phyloP scores from a whole-genome alignment of 805 yeast species.

The Candida ipomoeae region DNA sequence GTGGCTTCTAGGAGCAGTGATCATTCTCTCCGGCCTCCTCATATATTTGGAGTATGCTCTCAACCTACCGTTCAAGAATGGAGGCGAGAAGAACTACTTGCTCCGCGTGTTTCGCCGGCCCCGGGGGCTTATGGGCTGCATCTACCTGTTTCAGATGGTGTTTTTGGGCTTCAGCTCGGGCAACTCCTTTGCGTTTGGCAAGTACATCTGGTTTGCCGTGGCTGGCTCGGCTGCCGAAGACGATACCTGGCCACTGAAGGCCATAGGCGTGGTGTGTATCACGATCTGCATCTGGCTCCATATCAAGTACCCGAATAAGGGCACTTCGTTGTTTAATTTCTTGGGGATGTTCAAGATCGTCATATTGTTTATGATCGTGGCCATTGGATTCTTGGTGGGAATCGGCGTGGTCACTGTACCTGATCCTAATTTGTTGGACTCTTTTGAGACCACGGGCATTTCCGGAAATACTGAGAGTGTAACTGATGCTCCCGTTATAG shows the following conservation, averaged over 20 bases:
- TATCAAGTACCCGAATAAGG: constrained; percentile 44
- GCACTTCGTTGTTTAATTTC: constrained; percentile 48
- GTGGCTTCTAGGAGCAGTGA: constrained; percentile 35
- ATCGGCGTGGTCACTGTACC: constrained; percentile 23
- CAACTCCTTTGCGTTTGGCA: constrained; percentile 62
- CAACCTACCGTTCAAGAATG: constrained; percentile 38
- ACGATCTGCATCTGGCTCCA: constrained; percentile 47
- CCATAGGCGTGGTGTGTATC: constrained; percentile 47
- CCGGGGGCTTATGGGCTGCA: constrained; percentile 33
- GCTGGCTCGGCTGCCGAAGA: constrained; percentile 23
- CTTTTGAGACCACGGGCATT: no score
- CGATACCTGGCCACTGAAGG: constrained; percentile 35
- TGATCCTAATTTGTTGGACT: not conserved
- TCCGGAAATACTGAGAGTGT: no score
- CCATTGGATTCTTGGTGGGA: constrained; percentile 42
- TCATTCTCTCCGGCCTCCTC: constrained; percentile 36
- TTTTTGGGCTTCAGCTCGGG: constrained; percentile 59
- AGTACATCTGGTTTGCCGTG: constrained; percentile 44
- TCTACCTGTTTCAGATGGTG: constrained; percentile 50
- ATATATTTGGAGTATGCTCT: constrained; percentile 39
- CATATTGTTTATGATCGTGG: constrained; percentile 46
- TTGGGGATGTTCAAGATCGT: constrained; percentile 53
- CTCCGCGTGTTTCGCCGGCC: constrained; percentile 32
- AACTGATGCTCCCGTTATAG: constrained; percentile 14
- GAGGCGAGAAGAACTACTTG: constrained; percentile 41